Conservation (phyloP, 192 early-diverging fungal genomes). For the Coemansia sp. region DNA sequence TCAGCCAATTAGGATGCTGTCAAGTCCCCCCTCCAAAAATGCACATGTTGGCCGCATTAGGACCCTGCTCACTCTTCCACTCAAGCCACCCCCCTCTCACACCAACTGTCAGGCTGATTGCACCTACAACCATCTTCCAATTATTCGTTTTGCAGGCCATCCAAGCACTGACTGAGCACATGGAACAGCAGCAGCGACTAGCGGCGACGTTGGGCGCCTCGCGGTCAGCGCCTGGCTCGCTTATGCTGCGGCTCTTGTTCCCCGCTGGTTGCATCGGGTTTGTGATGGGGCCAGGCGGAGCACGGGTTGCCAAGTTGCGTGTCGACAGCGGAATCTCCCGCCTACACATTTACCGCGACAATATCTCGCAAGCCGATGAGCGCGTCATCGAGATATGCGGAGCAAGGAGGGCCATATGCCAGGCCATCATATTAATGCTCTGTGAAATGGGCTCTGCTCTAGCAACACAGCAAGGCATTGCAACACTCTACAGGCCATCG, state of each 20-base stretch:
- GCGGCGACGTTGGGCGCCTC: neutral
- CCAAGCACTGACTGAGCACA: constrained; percentile 30
- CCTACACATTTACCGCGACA: constrained; percentile 23
- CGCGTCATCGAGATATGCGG: constrained; percentile 37
- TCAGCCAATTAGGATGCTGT: neutral
- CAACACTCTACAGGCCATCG: constrained; percentile 31
- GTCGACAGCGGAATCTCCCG: constrained; percentile 13
- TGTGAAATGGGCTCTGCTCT: constrained; percentile 14
- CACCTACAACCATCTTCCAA: neutral
- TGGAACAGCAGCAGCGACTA: constrained; percentile 17
- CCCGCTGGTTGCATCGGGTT: constrained; percentile 30
- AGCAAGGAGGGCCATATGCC: constrained; percentile 12
- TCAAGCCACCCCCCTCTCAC: neutral
- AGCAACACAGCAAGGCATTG: constrained; percentile 5
- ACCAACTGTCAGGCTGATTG: neutral
- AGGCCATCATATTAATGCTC: constrained; percentile 12
- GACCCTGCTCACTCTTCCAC: neutral
- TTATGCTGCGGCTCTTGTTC: constrained; percentile 33
- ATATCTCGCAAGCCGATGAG: constrained; percentile 41
- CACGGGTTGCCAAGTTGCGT: constrained; percentile 14
- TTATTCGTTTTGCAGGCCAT: constrained; percentile 25
- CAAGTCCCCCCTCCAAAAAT: neutral
- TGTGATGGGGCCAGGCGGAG: constrained; percentile 29
- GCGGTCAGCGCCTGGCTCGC: neutral
- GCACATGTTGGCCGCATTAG: neutral